Evolutionary conservation across 108 stramenopile genomes (phyloP), one percentile per base, ranked within the genome.

Genomic region (Cyclotella choctawhatcheeana): DNA sequence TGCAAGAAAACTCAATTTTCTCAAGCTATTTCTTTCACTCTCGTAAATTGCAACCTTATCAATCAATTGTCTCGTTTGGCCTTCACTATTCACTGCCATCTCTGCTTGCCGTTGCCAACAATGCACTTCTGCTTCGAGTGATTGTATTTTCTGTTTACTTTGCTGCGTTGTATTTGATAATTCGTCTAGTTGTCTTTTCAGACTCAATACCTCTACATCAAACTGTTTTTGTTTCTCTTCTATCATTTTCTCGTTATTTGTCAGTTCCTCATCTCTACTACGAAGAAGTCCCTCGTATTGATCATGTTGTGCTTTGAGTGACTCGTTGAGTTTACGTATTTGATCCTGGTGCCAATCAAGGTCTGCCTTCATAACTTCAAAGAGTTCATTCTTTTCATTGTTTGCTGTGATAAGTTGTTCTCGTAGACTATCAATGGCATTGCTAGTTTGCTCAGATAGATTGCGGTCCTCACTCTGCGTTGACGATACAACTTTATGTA

Each of bases 1-100:
- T 30, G 65, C 63, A 44, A 77, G 60, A 12, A 53, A 16, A 7
- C 52, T 27, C 76, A 77, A 56, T 40, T 69, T 63, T 30, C 76
- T 64, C 34, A 77, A 18, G 48, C 76, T 77, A 18, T 50, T 48
- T 52, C 76, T 54, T 43, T 77, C 76, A 22, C 55, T 69, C 45
- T 77, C 76, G 34, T 77, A 69, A 16, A 33, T 2, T 0, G 22
- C 18, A 18, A 44, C 61, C 31, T 56, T 24, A 5, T 58, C 32
- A 1, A 69, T 62, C 61, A 51, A 48, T 8, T 43, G 34, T 2
- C 60, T 24, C 26, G 33, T 26, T 17, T 33, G 58, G 12, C 43
- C 44, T 54, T 56, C 51, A 17, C 25, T 69, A 14, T 77, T 54
- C 13, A 45, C 40, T 31, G 53, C 76, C 12, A n/a, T 27, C 44